These are phyloP conservation scores for Suillus subalutaceus DNA, from an alignment of 768 basidiomycete species.

Conservation along the genomic window DNA sequence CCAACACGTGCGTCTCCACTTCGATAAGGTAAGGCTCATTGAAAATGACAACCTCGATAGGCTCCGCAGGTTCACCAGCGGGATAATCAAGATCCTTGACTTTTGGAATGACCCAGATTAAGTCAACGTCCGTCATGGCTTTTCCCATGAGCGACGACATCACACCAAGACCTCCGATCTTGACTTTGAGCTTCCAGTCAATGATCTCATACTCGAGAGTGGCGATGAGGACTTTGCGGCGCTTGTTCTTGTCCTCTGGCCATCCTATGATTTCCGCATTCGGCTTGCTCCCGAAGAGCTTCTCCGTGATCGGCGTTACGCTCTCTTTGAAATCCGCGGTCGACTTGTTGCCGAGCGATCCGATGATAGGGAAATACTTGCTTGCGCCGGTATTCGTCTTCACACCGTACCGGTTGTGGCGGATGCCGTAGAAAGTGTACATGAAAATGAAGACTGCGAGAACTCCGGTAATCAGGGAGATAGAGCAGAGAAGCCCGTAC, in stretches of 20 bases:
- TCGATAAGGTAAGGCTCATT: constrained; percentile 95
- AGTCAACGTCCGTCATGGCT: constrained; percentile 95
- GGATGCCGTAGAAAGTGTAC: constrained; percentile 97
- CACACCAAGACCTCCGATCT: constrained; percentile 96
- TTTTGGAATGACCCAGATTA: constrained; percentile 93
- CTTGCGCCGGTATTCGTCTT: constrained; percentile 68
- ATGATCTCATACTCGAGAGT: constrained; percentile 96
- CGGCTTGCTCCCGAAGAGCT: constrained; percentile 63
- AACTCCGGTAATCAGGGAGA: constrained; percentile 84
- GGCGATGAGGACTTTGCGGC: constrained; percentile 87
- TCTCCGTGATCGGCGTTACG: constrained; percentile 62
- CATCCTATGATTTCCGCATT: constrained; percentile 87
- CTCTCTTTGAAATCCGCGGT: constrained; percentile 70
- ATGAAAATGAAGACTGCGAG: constrained; percentile 87
- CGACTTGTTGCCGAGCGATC: constrained; percentile 64
- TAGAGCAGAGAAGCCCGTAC: constrained; percentile 79
- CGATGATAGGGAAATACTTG: constrained; percentile 90
- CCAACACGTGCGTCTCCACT: constrained; percentile 89
- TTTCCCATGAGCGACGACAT: constrained; percentile 99
- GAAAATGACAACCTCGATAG: constrained; percentile 95
- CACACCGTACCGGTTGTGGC: constrained; percentile 89
- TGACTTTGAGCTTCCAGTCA: constrained; percentile 97
- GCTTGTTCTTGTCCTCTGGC: constrained; percentile 92
- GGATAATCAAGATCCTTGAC: constrained; percentile 96
- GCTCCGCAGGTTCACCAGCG: constrained; percentile 86